Percentiles rank a stretch among this genome's conserved stretches.
These are phyloP conservation scores for Cadophora luteo-olivacea DNA, from an alignment of 2,329 filamentous ascomycete genomes.

Conservation along the genomic window DNA sequence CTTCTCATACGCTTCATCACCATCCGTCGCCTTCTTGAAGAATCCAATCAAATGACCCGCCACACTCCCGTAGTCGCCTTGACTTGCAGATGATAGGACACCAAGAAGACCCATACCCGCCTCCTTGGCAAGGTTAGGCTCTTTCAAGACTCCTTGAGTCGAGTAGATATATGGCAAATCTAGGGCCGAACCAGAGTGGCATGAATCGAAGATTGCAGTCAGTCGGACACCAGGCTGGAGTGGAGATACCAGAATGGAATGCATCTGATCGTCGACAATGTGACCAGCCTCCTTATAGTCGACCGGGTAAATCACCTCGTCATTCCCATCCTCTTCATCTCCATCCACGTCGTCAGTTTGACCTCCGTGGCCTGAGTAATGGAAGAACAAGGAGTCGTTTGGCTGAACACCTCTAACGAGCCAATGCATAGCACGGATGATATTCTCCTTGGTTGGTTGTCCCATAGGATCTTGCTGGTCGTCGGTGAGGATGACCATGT, in stretches of 20 bases:
- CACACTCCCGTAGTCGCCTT: slow-evolving; percentile 84
- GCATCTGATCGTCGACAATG: slow-evolving; percentile 84
- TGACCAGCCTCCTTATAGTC: slow-evolving; percentile 79
- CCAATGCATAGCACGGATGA: slow-evolving; percentile 97
- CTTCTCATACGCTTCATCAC: slow-evolving; percentile 78
- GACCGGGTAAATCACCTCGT: slow-evolving; percentile 84
- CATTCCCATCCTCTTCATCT: slow-evolving; percentile 81
- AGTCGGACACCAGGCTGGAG: slow-evolving; percentile 81
- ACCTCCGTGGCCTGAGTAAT: slow-evolving; percentile 90
- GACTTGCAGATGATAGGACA: slow-evolving; percentile 67
- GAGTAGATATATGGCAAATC: slow-evolving; percentile 69
- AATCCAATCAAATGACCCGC: slow-evolving; percentile 78
- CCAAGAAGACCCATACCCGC: slow-evolving; percentile 64
- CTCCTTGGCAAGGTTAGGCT: slow-evolving; percentile 51
- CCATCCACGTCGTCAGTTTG: slow-evolving; percentile 80
- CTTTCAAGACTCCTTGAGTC: slow-evolving; percentile 56
- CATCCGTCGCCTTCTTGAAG: slow-evolving; percentile 84
- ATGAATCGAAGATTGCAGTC: slow-evolving; percentile 72
- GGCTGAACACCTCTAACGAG: slow-evolving; percentile 89
- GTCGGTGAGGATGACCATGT: slow-evolving; percentile 96
- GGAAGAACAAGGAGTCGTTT: slow-evolving; percentile 96
- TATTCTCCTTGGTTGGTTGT: slow-evolving; percentile 94
- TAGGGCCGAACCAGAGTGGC: slow-evolving; percentile 68
- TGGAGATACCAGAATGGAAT: slow-evolving; percentile 75
- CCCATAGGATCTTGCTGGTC: slow-evolving; percentile 97